Evolutionary conservation across 345 rosid genomes (phyloP).

Genomic region (Corchorus olitorius): DNA sequence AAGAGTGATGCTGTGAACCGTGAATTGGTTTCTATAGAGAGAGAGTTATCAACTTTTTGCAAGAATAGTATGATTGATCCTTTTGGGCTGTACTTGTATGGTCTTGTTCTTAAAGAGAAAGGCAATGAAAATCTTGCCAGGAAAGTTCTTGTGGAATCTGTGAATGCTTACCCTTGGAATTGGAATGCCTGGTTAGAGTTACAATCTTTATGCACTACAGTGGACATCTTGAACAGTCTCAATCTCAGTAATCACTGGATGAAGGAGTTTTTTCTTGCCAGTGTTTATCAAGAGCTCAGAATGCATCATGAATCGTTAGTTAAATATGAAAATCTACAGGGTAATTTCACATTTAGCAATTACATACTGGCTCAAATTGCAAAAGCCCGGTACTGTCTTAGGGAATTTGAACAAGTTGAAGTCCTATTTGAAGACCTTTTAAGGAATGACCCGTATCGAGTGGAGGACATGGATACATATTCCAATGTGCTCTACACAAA

Average conservation of each 20-base stretch:
- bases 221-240: conserved; percentile 72
- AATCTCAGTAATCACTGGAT: conserved; percentile 87
- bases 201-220: conserved; percentile 73
- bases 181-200: conserved; percentile 99
- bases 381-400: conserved; percentile 83
- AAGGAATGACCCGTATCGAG: conserved; percentile 82
- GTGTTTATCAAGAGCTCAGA: conserved; percentile 86
- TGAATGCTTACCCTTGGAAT: conserved; percentile 96
- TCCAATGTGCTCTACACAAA: conserved; percentile 93
- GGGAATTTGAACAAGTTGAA: conserved; percentile 96
- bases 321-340: conserved; percentile 72
- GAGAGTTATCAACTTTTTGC: conserved; percentile 69
- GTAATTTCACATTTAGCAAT: conserved; percentile 78
- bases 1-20: conserved; percentile 73
- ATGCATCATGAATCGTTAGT: conserved; percentile 80
- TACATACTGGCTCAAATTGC: conserved; percentile 94
- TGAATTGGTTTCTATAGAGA: conserved; percentile 79
- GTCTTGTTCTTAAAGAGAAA: conserved; percentile 87
- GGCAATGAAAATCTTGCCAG: conserved; percentile 78
- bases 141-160: conserved; percentile 80
- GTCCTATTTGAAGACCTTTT: conserved; percentile 86
- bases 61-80: conserved; percentile 80
- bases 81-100: conserved; percentile 83
- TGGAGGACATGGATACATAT: conserved; percentile 97
- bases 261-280: conserved; percentile 94